Conservation (phyloP, 1,284 basidiomycete species). For the Tilletia setariae region DNA sequence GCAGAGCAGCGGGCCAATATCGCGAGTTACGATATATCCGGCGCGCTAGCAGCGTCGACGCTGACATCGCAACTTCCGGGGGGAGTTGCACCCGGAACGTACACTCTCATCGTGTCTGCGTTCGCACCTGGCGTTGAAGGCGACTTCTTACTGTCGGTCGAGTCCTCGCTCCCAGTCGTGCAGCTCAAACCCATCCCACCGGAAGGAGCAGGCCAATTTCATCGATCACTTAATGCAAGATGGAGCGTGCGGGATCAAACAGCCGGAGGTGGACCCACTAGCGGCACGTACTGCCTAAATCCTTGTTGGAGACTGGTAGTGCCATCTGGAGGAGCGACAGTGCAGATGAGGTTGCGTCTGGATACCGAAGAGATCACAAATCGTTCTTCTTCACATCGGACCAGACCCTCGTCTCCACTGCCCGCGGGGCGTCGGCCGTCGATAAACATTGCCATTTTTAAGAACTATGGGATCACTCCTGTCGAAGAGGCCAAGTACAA, state of each 20-base stretch:
- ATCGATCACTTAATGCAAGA: conserved; percentile 63
- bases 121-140: conserved; percentile 73
- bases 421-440: background rate
- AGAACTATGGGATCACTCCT: too few species aligned
- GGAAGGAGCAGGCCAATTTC: conserved; percentile 89
- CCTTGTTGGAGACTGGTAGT: conserved; percentile 65
- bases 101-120: conserved; percentile 75
- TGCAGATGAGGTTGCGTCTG: conserved; percentile 6
- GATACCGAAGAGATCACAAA: background rate
- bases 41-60: background rate
- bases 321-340: background rate
- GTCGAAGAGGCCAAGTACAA: too few species aligned
- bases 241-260: conserved; percentile 60
- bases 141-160: conserved; percentile 65
- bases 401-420: too few species aligned
- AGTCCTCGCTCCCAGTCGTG: conserved; percentile 58
- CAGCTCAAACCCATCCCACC: conserved; percentile 58
- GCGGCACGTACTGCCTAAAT: conserved; percentile 65
- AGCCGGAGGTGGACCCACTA: conserved; percentile 68
- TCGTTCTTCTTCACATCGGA: background rate
- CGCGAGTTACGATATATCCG: conserved; percentile 49
- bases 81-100: conserved; percentile 61
- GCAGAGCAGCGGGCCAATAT: conserved; percentile 44
- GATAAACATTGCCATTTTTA: conserved; percentile 13
- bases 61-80: background rate